phyloP scores from a whole-genome alignment of 2,329 filamentous ascomycete genomes.

The Podosphaera xanthii region DNA sequence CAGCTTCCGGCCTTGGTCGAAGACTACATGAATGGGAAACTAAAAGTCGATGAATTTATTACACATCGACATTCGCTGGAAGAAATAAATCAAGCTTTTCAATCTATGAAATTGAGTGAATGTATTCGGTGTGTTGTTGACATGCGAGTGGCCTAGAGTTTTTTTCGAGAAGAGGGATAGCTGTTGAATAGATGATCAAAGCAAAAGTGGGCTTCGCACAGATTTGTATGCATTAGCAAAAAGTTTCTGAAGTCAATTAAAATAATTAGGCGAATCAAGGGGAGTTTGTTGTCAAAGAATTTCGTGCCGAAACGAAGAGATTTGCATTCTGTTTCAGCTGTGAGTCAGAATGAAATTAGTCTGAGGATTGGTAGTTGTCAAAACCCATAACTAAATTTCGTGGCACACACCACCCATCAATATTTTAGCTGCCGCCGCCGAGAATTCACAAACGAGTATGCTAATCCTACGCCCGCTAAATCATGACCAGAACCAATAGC shows the following conservation, averaged over 20 bases:
- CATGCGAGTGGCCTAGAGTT: constrained; percentile 19
- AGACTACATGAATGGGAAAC: constrained; percentile 70
- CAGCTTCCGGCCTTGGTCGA: constrained; percentile 71
- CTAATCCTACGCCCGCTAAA: constrained; percentile 6
- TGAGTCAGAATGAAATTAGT: too few species aligned
- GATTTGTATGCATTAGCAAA: too few species aligned
- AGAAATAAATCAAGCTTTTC: constrained; percentile 76
- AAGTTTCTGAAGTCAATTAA: too few species aligned
- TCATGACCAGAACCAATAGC: constrained; percentile 2
- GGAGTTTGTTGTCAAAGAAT: too few species aligned
- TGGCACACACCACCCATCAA: too few species aligned
- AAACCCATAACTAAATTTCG: too few species aligned
- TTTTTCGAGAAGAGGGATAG: neutral
- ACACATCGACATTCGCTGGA: constrained; percentile 71
- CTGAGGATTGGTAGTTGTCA: too few species aligned
- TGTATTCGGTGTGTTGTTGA: constrained; percentile 88
- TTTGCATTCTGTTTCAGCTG: too few species aligned
- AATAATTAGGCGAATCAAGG: too few species aligned
- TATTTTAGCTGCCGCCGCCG: too few species aligned
- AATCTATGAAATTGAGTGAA: constrained; percentile 86
- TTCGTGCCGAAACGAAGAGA: too few species aligned
- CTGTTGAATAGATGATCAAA: neutral
- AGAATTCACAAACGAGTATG: neutral
- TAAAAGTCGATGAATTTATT: constrained; percentile 99
- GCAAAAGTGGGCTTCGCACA: too few species aligned